Evolutionary conservation across 2,329 filamentous ascomycete species (phyloP).

Genomic region (Diaporthe caulivora): DNA sequence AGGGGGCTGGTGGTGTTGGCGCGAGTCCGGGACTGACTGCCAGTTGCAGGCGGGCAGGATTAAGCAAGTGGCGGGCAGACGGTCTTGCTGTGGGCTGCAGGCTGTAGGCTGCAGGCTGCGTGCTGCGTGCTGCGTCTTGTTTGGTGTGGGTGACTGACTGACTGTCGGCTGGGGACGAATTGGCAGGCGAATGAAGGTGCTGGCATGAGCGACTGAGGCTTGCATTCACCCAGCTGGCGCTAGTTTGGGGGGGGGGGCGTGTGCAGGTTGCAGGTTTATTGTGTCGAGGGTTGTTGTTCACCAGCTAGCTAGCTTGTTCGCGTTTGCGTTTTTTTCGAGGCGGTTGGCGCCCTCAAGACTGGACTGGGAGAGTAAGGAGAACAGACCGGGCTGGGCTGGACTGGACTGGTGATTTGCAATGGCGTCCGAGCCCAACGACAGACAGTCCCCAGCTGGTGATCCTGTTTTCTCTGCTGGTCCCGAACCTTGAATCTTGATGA

Average conservation of each 20-base stretch:
- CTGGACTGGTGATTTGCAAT: not conserved
- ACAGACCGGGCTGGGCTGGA: too few species aligned
- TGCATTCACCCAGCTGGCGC: not conserved
- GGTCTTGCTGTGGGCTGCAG: too few species aligned
- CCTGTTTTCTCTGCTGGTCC: slow-evolving; percentile 8
- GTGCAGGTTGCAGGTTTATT: not conserved
- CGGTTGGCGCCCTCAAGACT: slow-evolving; percentile 5
- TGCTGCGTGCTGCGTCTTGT: slow-evolving; percentile 6
- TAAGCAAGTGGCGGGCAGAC: slow-evolving; percentile 38
- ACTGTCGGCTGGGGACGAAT: slow-evolving; percentile 17
- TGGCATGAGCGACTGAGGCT: slow-evolving; percentile 7
- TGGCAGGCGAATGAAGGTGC: not conserved
- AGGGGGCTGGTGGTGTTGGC: slow-evolving; percentile 43
- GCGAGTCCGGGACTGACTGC: slow-evolving; percentile 13
- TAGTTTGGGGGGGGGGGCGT: too few species aligned
- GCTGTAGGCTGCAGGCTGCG: slow-evolving; percentile 1
- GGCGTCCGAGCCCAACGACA: slow-evolving; percentile 12
- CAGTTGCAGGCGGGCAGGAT: slow-evolving; percentile 20
- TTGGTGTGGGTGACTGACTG: slow-evolving; percentile 4
- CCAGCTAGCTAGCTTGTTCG: not conserved
- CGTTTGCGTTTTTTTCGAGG: not conserved
- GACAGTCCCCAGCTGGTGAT: not conserved
- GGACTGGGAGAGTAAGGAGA: not conserved
- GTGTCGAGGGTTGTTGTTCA: slow-evolving; percentile 11
- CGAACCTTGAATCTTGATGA: slow-evolving; percentile 29